Evolutionary conservation across 2,329 filamentous ascomycete species (phyloP), one percentile per base, ranked within the genome.

Genomic region (Pestalotiopsis sp.): DNA sequence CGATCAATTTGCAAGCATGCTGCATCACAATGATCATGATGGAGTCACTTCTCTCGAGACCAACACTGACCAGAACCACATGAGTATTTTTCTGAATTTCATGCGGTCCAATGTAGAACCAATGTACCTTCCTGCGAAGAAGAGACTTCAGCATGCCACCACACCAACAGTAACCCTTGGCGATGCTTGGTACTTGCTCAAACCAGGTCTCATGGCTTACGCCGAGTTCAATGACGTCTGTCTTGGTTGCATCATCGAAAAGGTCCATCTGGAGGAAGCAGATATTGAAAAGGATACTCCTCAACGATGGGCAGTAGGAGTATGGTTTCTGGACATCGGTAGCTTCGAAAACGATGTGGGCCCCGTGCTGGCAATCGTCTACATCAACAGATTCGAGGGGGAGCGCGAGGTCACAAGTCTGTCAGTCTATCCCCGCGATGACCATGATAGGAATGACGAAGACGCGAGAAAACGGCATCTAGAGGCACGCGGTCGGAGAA

Each of bases 231-330:
- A 45, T 5, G 12, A 5, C 2, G 17, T 7, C 0, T 17, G 40
- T 2, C 12, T 6, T 45, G 40, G 40, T 2, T 45, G 40, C 12
- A 45, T 45, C 12, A 45, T 45, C 14, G 40, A 14, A 45, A 14
- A 2, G 2, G 40, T 45, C 3, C 1, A 6, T 0, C 2, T 2
- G 2, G 40, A 45, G 5, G 12, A 45, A 1, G 2, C 0, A 45
- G 40, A 45, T 14, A 0, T 17, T 1, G 2, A 45, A 45, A 5
- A 4, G 2, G 1, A 2, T 1, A 17, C 5, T 45, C 40, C 40
- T 17, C 4, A 17, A 17, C 12, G 40, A 0, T 45, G 1, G 40
- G 40, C 12, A 17, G 40, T 45, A 5, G 17, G 1, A 17, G 40
- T 45, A 12, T 45, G 40, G 40, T 45, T 45, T 0, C 1, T 45